Base-by-base conservation (phyloP, 2,329 filamentous ascomycete species). In the Knoxdaviesia capensis region DNA sequence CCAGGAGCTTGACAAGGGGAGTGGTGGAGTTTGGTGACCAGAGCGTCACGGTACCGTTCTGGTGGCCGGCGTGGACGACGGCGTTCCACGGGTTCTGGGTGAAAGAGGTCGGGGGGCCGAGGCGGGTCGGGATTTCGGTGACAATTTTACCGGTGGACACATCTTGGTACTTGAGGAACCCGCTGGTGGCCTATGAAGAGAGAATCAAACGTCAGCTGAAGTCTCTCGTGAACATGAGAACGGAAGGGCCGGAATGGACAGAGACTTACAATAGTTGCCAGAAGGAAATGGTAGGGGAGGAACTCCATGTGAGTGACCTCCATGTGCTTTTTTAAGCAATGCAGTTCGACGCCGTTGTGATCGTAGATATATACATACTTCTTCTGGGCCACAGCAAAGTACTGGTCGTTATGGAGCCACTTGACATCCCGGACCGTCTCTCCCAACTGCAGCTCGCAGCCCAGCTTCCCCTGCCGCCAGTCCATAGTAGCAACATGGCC, bases 281-380 rank as follows among this genome's bases (percentile, higher is more conserved):
- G 69, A 36, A 98, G 74, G 57, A 93, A 98, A 57, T 98, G 90
- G 56, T 94, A 96, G 1, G 88, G 88, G 9, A 96, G 65, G 55
- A 94, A 98, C 59, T 96, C 85, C 70, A 98, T 85, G 58, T 92
- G 80, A 8, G 82, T 80, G 9, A 92, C 83, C 57, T 98, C 90
- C 47, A 83, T 73, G 56, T 94, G 88, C 57, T 90, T 90, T 59
- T 77, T 78, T 54, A 98, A 62, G 55, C 83, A 87, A 58, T 98
- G 90, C 43, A 98, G 63, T 62, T 98, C 90, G 20, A 94, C 82
- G 41, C 90, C 90, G 44, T 83, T 74, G 44, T 76, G 69, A 53
- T 94, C 90, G 64, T 98, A 98, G 49, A 98, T 94, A 63, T 94
- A 98, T 48, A 90, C 83, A 51, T 90, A 80, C 61, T 88, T 90